Base-by-base conservation (phyloP, 2,329 filamentous ascomycete genomes). In the Pseudocercospora pini-densiflorae region DNA sequence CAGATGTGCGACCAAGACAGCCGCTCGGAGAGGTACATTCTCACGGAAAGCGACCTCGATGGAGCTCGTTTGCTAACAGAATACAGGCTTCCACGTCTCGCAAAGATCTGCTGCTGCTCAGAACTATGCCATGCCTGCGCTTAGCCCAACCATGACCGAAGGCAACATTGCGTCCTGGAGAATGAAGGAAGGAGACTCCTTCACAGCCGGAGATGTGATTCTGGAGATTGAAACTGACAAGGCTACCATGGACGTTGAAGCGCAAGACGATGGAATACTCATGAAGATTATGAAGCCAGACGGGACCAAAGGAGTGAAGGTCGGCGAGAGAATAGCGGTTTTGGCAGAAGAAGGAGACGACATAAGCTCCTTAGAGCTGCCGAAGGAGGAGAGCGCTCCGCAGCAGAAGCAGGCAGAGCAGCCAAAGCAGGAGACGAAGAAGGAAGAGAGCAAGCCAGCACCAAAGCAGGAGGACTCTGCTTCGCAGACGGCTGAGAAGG, bases 141-240 rank as follows among this genome's bases (percentile, higher is more conserved):
- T 97, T 70, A 96, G 92, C 68, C 93, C 93, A 63, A 97, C 93
- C 64, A 97, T 97, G 93, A 97, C 92, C 69, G 93, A 97, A 81
- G 93, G 93, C 68, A 95, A 93, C 80, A 96, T 97, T 76, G 87
- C 91, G 57, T 87, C 81, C 68, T 97, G 93, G 93, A 91, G 89
- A 79, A 86, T 96, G 75, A 94, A 94, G 80, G 93, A 96, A 82
- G 93, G 92, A 77, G 92, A 95, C 73, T 86, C 88, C 60, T 97
- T 93, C 80, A 84, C 87, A 59, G 91, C 92, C 65, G 93, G 93
- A 72, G 93, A 97, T 79, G 92, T 97, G 33, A 85, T 97, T 60
- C 88, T 97, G 66, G 93, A 97, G 81, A 95, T 97, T 78, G 93
- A 97, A 83, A 97, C 93, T 66, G 93, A 97, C 81, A 97, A 97